Conservation (phyloP, 371 early-diverging fungal species). For the Apophysomyces ossiformis region DNA sequence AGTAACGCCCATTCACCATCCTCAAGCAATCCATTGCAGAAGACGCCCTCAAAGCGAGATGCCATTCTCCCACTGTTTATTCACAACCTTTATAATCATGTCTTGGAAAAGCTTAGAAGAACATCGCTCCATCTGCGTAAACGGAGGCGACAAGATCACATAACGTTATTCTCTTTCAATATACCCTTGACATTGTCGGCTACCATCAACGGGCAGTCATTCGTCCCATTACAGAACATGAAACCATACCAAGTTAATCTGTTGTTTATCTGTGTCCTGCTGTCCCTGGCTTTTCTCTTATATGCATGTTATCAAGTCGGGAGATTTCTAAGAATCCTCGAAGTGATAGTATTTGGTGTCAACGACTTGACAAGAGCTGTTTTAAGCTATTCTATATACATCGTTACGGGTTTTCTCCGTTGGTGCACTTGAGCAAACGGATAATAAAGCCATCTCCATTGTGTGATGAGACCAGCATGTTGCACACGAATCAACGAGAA, state of each 20-base stretch:
- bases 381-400: neutral
- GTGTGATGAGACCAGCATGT: neutral
- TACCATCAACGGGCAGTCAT: neutral
- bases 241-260: conserved; percentile 20
- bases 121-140: too few species aligned
- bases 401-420: neutral
- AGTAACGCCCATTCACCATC: too few species aligned
- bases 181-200: conserved; percentile 13
- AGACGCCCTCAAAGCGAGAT: too few species aligned
- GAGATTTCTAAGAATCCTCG: conserved; percentile 9
- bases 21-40: too few species aligned
- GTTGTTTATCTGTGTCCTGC: conserved; percentile 6
- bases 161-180: conserved; percentile 4
- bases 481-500: neutral
- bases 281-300: conserved; percentile 6
- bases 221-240: neutral
- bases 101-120: too few species aligned
- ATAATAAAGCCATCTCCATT: neutral
- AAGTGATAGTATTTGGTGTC: conserved; percentile 11
- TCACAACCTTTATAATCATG: too few species aligned
- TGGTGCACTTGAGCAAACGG: neutral
- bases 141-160: neutral
- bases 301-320: conserved; percentile 18
- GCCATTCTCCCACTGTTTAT: too few species aligned
- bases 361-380: conserved; percentile 7